Conservation (phyloP, 148 eudicot species). For the Cornus florida region DNA sequence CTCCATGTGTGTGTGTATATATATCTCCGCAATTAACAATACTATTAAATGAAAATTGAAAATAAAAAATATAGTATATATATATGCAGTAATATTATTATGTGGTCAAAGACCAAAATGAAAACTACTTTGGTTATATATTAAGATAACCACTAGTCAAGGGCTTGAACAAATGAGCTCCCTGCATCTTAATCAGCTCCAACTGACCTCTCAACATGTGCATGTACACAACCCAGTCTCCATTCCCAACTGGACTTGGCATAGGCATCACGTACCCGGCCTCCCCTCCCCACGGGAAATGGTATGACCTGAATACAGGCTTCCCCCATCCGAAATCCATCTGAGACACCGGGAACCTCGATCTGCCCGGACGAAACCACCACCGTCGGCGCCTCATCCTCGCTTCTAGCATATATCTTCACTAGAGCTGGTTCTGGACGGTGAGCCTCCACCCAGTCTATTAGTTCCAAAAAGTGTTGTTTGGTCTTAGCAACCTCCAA, state of each 20-base stretch:
- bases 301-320: conserved; percentile 65
- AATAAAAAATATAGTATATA: no score
- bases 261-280: conserved; percentile 85
- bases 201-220: conserved; percentile 49
- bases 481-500: conserved; percentile 34
- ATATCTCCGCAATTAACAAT: no score
- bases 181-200: conserved; percentile 49
- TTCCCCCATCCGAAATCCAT: conserved; percentile 82
- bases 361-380: conserved; percentile 69
- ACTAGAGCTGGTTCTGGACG: conserved; percentile 53
- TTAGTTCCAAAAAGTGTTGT: conserved; percentile 64
- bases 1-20: no score
- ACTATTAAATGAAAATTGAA: no score
- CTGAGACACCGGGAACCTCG: conserved; percentile 49
- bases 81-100: no score
- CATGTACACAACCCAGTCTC: conserved; percentile 86
- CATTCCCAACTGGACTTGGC: conserved; percentile 54
- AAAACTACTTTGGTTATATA: no score
- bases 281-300: conserved; percentile 69
- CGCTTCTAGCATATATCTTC: conserved; percentile 32
- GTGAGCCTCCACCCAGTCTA: conserved; percentile 74
- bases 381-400: conserved; percentile 48
- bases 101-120: no score
- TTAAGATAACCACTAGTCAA: conserved; percentile 29
- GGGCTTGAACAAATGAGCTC: conserved; percentile 44